Evolutionary conservation across 2,329 filamentous ascomycete species (phyloP).

Genomic region (Claviceps capensis): DNA sequence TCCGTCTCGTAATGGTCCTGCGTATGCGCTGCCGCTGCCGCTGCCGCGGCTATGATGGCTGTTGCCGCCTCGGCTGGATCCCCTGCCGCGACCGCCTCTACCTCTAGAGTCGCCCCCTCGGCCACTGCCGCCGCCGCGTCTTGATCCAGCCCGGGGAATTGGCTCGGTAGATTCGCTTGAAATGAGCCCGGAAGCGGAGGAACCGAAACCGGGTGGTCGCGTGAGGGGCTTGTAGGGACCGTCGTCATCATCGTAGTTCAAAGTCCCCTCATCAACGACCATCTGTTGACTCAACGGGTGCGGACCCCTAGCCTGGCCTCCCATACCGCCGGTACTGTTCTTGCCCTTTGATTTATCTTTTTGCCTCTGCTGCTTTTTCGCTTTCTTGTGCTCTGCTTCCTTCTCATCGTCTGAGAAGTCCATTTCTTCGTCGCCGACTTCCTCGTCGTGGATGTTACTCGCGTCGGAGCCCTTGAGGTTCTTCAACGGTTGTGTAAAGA

Average conservation of each 20-base stretch:
- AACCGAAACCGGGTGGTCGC: conserved; percentile 49
- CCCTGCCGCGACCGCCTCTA: conserved; percentile 26
- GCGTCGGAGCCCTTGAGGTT: conserved; percentile 80
- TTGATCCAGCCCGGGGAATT: conserved; percentile 12
- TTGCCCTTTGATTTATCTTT: conserved; percentile 33
- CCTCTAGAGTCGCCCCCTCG: conserved; percentile 23
- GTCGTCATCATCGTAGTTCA: conserved; percentile 56
- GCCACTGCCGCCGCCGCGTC: conserved; percentile 23
- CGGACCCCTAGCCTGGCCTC: conserved; percentile 21
- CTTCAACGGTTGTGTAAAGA: conserved; percentile 75
- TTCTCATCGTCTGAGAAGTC: conserved; percentile 97
- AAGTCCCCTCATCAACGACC: conserved; percentile 26
- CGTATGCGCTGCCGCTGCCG: conserved; percentile 13
- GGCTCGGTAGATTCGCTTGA: conserved; percentile 25
- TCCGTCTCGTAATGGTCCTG: conserved; percentile 20
- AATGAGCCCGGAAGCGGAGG: conserved; percentile 24
- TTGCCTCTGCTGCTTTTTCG: conserved; percentile 55
- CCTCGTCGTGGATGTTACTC: conserved; percentile 89
- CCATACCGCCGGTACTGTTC: conserved; percentile 20
- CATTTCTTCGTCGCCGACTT: conserved; percentile 70
- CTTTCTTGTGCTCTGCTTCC: conserved; percentile 68
- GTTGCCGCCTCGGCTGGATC: conserved; percentile 25
- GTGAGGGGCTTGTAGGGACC: conserved; percentile 59
- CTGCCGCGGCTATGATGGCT: conserved; percentile 26
- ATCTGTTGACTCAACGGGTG: conserved; percentile 28